These are phyloP conservation scores for Calonectria honghensis DNA, from an alignment of 2,329 filamentous ascomycete species.

Conservation along the genomic window DNA sequence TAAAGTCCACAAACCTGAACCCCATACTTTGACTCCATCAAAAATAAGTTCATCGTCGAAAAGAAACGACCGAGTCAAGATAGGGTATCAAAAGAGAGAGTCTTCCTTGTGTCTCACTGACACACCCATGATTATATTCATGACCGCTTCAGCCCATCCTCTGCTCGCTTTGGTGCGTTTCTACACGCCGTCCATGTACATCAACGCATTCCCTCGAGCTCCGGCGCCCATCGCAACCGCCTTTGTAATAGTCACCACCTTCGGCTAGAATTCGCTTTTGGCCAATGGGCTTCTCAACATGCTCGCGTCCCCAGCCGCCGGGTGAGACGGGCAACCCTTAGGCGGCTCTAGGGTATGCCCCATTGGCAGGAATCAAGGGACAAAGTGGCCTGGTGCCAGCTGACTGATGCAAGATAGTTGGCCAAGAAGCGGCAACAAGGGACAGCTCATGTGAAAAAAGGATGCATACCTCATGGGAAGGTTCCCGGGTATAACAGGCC, in stretches of 20 bases:
- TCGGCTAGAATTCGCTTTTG: background rate
- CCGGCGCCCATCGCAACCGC: no score
- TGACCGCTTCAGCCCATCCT: no score
- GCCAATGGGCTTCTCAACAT: background rate
- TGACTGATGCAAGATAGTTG: background rate
- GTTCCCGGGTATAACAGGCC: background rate
- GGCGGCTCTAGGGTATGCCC: background rate
- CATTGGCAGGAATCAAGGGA: background rate
- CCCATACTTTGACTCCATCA: background rate
- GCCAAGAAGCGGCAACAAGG: background rate
- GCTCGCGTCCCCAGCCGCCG: background rate
- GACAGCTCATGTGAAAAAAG: background rate
- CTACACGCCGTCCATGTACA: no score
- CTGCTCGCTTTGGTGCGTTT: background rate
- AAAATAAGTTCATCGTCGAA: no score
- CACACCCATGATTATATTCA: background rate
- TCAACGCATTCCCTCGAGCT: no score
- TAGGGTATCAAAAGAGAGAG: no score
- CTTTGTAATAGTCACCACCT: background rate
- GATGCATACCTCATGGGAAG: background rate
- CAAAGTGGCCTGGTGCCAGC: background rate
- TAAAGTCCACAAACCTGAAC: background rate
- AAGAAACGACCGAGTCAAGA: no score
- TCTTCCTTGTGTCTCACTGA: background rate
- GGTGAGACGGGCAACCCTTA: background rate